Percentiles rank a stretch among this genome's conserved stretches.
Evolutionary conservation across 2,329 filamentous ascomycete species (phyloP).

Genomic region (Parastagonospora avenae): DNA sequence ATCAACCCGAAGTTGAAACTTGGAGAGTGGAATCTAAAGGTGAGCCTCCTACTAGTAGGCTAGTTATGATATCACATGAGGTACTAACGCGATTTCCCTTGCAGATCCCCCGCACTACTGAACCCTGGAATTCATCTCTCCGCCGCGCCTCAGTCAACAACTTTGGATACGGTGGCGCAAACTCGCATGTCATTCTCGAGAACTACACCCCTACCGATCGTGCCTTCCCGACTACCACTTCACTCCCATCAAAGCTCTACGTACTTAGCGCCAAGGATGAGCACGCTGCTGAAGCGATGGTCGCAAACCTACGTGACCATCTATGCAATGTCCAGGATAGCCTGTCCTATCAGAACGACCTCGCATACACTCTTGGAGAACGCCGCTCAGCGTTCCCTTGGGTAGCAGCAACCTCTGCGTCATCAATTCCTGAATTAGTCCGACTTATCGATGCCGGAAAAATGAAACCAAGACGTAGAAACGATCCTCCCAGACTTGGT

Average conservation of each 20-base stretch:
- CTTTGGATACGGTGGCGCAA: slow-evolving; percentile 54
- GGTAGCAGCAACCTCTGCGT: slow-evolving; percentile 22
- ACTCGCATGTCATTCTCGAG: slow-evolving; percentile 4
- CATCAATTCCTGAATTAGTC: slow-evolving; percentile 15
- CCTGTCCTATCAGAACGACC: slow-evolving; percentile 25
- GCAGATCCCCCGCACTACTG: slow-evolving; percentile 14
- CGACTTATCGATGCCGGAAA: slow-evolving; percentile 22
- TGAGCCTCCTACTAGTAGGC: slow-evolving; percentile 44
- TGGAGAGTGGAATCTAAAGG: too few species aligned
- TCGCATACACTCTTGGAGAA: slow-evolving; percentile 33
- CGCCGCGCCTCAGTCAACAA: slow-evolving; percentile 53
- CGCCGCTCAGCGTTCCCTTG: slow-evolving; percentile 26
- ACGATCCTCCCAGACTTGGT: slow-evolving; percentile 19
- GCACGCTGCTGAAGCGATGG: slow-evolving; percentile 15
- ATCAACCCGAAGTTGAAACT: slow-evolving; percentile 51
- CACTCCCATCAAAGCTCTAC: neutral
- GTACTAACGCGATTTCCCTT: slow-evolving; percentile 36
- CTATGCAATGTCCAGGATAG: slow-evolving; percentile 32
- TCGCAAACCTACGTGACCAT: slow-evolving; percentile 30
- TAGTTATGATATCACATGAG: slow-evolving; percentile 44
- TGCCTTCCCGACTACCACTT: too few species aligned
- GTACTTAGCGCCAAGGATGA: slow-evolving; percentile 28
- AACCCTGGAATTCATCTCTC: slow-evolving; percentile 28
- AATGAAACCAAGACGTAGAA: slow-evolving; percentile 24
- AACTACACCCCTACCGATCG: too few species aligned